Evolutionary conservation across 192 early-diverging fungal species (phyloP).

Genomic region (Umbelopsis sp.): DNA sequence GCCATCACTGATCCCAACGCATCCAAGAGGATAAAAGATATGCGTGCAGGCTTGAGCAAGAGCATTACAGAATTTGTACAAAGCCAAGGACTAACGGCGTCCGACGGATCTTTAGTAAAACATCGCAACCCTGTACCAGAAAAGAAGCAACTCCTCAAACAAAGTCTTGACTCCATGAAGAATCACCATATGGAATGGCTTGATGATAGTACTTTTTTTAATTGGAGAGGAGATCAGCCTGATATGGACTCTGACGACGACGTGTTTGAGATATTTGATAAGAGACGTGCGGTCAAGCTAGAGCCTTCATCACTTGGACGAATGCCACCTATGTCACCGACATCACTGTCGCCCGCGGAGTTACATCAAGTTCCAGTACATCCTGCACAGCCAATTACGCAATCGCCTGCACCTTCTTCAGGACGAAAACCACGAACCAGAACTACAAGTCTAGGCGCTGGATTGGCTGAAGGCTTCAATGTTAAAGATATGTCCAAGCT

Average conservation of each 20-base stretch:
- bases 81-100: neutral
- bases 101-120: neutral
- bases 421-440: conserved; percentile 8
- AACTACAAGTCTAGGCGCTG: conserved; percentile 16
- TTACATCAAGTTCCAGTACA: neutral
- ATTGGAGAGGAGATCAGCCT: conserved; percentile 11
- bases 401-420: neutral
- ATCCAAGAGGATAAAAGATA: conserved; percentile 48
- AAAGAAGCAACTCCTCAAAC: neutral
- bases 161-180: neutral
- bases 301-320: neutral
- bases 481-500: conserved; percentile 4
- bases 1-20: conserved; percentile 57
- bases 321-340: neutral
- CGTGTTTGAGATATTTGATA: conserved; percentile 8
- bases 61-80: conserved; percentile 74
- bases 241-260: conserved; percentile 15
- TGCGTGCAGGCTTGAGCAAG: conserved; percentile 68
- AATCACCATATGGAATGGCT: conserved; percentile 7
- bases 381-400: neutral
- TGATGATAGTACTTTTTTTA: neutral
- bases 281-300: neutral
- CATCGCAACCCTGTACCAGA: neutral
- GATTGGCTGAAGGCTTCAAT: conserved; percentile 3
- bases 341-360: too few relatives aligned